Percentiles rank a stretch among this genome's conserved stretches.
phyloP scores from a whole-genome alignment of 768 basidiomycete species.

The Boletus edulis region DNA sequence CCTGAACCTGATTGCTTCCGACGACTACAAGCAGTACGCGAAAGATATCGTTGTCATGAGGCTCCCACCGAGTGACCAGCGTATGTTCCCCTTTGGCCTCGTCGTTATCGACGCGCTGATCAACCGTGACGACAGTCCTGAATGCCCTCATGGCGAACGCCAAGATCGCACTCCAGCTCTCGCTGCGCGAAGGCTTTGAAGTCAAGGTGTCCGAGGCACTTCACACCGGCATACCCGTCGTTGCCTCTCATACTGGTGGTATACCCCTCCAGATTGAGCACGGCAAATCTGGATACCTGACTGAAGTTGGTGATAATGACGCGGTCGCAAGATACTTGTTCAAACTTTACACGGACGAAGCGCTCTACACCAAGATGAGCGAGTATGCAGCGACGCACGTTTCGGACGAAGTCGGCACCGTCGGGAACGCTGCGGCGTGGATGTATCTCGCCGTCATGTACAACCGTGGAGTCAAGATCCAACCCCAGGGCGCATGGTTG shows the following conservation, averaged over 20 bases:
- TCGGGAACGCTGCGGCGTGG: slow-evolving; percentile 72
- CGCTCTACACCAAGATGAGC: slow-evolving; percentile 60
- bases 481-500: slow-evolving; percentile 82
- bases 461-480: slow-evolving; percentile 68
- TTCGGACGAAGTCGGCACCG: slow-evolving; percentile 80
- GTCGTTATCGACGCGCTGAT: slow-evolving; percentile 3
- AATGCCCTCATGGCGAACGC: slow-evolving; percentile 88
- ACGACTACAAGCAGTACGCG: slow-evolving; percentile 50
- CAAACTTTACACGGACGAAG: slow-evolving; percentile 75
- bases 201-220: slow-evolving; percentile 97
- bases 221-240: slow-evolving; percentile 83
- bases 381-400: slow-evolving; percentile 72
- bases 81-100: slow-evolving; percentile 40
- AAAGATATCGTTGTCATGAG: slow-evolving; percentile 76
- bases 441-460: slow-evolving; percentile 80
- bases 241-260: slow-evolving; percentile 84
- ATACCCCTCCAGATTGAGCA: slow-evolving; percentile 91
- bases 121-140: slow-evolving; percentile 49
- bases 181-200: slow-evolving; percentile 93
- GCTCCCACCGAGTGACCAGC: slow-evolving; percentile 79
- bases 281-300: slow-evolving; percentile 86
- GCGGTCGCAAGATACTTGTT: slow-evolving; percentile 74
- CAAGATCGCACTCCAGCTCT: slow-evolving; percentile 88
- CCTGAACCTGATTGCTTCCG: slow-evolving; percentile 54
- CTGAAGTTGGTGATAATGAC: slow-evolving; percentile 70